A percentile compares a stretch with the other conserved stretches of the same genome.
Evolutionary conservation across 371 early-diverging fungal genomes (phyloP).

Genomic region (Phascolomyces articulosus): DNA sequence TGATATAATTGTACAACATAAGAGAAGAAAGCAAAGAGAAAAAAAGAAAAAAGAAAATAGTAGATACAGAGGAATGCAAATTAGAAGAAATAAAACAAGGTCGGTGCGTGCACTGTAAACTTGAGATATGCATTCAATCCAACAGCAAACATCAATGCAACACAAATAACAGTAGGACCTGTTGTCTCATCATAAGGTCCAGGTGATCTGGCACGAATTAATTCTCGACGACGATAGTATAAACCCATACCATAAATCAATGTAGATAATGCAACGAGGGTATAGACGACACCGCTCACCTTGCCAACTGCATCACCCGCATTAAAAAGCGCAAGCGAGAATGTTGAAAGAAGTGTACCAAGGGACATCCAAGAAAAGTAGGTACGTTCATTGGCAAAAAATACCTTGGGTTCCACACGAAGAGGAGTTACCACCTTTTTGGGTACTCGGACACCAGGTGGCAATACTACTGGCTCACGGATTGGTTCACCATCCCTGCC

Average conservation of each 20-base stretch:
- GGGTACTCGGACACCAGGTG: conserved; percentile 55
- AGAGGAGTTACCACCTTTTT: conserved; percentile 81
- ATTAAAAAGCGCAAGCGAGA: conserved; percentile 84
- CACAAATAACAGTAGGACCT: conserved; percentile 88
- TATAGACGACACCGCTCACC: conserved; percentile 81
- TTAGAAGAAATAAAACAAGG: conserved; percentile 33
- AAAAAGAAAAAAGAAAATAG: neutral
- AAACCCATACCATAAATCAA: conserved; percentile 91
- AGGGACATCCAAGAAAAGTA: conserved; percentile 93
- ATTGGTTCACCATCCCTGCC: neutral
- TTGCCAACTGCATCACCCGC: conserved; percentile 81
- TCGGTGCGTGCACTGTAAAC: conserved; percentile 48
- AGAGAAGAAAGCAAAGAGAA: neutral
- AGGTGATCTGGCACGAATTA: conserved; percentile 70
- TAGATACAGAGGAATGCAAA: neutral
- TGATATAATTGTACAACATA: conserved; percentile 9
- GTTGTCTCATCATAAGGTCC: conserved; percentile 79
- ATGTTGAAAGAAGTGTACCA: conserved; percentile 73
- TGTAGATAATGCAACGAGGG: conserved; percentile 77
- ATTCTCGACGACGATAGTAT: conserved; percentile 93
- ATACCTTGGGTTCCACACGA: conserved; percentile 99
- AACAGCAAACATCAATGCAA: conserved; percentile 88
- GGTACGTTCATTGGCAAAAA: conserved; percentile 99
- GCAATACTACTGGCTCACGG: conserved; percentile 37
- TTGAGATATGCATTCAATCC: conserved; percentile 86